phyloP scores from a whole-genome alignment of 148 eudicot species.

The Beta vulgaris region DNA sequence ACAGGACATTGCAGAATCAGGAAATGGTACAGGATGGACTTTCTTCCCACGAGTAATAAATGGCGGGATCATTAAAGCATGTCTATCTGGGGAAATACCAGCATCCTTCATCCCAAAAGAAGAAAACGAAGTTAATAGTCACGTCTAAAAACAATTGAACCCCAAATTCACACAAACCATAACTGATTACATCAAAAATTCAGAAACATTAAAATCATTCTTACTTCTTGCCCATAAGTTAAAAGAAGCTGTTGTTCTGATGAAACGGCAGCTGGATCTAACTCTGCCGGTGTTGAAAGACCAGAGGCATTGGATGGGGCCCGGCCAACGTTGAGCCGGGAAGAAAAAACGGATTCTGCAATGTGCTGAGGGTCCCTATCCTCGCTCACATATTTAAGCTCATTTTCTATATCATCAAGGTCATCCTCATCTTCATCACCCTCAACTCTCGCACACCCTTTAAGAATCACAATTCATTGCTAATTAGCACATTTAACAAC shows the following conservation, averaged over 20 bases:
- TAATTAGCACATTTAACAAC: slow-evolving; percentile 8
- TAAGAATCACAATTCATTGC: background rate
- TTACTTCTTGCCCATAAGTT: slow-evolving; percentile 83
- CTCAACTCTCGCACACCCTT: slow-evolving; percentile 79
- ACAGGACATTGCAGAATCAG: slow-evolving; percentile 63
- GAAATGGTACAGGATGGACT: slow-evolving; percentile 43
- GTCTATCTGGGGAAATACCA: slow-evolving; percentile 63
- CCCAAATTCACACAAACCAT: background rate
- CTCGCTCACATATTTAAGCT: slow-evolving; percentile 48
- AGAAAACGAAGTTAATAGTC: background rate
- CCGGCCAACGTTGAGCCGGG: slow-evolving; percentile 38
- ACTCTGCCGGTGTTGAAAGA: slow-evolving; percentile 47
- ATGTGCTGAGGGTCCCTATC: slow-evolving; percentile 32
- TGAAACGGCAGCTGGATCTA: slow-evolving; percentile 40
- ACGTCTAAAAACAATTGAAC: background rate
- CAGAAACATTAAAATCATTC: background rate
- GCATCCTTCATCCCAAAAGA: slow-evolving; percentile 46
- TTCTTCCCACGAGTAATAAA: slow-evolving; percentile 51
- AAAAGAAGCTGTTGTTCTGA: slow-evolving; percentile 54
- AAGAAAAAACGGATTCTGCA: slow-evolving; percentile 41
- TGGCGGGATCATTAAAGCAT: slow-evolving; percentile 68
- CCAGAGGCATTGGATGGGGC: slow-evolving; percentile 45
- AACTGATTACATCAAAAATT: background rate
- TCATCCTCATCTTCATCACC: slow-evolving; percentile 93
- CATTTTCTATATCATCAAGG: slow-evolving; percentile 72